Conservation (phyloP, 305 asterid species). For the Fraxinus angustifolia region DNA sequence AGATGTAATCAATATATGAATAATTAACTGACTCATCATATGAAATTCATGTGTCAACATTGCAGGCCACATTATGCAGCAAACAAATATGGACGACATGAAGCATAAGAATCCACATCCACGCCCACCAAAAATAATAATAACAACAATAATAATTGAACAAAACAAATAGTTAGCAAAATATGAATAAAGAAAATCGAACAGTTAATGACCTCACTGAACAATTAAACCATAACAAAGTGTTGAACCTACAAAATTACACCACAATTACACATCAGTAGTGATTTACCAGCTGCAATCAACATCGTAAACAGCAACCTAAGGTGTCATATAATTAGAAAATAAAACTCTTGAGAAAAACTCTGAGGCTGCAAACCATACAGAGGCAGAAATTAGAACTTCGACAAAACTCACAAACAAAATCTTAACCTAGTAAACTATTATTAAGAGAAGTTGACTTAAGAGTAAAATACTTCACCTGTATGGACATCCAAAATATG, state of each 20-base stretch:
- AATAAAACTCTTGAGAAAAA: slow-evolving; percentile 38
- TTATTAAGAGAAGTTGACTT: slow-evolving; percentile 24
- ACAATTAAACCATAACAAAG: slow-evolving; percentile 15
- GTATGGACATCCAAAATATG: slow-evolving; percentile 46
- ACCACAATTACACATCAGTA: slow-evolving; percentile 23
- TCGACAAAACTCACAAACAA: slow-evolving; percentile 18
- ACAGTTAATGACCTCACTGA: background rate
- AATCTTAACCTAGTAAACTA: slow-evolving; percentile 19
- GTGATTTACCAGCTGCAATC: slow-evolving; percentile 27
- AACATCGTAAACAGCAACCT: slow-evolving; percentile 22
- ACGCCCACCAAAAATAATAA: background rate
- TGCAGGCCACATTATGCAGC: slow-evolving; percentile 2
- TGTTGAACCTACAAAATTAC: slow-evolving; percentile 20
- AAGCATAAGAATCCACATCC: background rate
- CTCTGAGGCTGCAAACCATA: slow-evolving; percentile 47
- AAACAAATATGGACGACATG: background rate
- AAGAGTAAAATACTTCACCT: slow-evolving; percentile 54
- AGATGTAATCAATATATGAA: background rate
- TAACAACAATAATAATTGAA: background rate
- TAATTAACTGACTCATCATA: background rate
- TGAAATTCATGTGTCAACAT: slow-evolving; percentile 22
- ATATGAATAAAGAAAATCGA: background rate
- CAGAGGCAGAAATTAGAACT: slow-evolving; percentile 34
- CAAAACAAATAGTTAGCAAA: background rate
- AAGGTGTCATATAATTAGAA: slow-evolving; percentile 21